phyloP scores from a whole-genome alignment of 257 asterid species.

The Nicotiana knightiana region DNA sequence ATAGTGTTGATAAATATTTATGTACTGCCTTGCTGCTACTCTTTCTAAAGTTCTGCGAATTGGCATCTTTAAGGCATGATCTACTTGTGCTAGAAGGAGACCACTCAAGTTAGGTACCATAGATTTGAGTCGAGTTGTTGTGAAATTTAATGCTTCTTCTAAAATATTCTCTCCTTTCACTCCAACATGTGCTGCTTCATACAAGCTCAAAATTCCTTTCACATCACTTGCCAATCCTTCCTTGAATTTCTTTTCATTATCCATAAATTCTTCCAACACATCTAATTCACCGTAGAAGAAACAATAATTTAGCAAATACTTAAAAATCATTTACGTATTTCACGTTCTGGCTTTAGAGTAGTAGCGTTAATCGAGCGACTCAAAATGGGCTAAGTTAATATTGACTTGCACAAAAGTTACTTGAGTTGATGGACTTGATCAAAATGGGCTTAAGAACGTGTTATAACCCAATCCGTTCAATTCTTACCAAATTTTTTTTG shows the following conservation, averaged over 20 bases:
- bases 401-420: too few relatives aligned
- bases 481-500: too few relatives aligned
- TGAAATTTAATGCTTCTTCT: background rate
- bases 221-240: background rate
- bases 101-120: background rate
- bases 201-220: slow-evolving; percentile 10
- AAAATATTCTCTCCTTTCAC: slow-evolving; percentile 6
- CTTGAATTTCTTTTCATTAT: background rate
- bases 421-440: too few relatives aligned
- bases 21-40: background rate
- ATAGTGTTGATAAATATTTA: background rate
- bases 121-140: background rate
- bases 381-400: too few relatives aligned
- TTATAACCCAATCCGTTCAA: too few relatives aligned
- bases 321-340: too few relatives aligned
- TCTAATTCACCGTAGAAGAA: background rate
- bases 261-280: background rate
- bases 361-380: too few relatives aligned
- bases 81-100: background rate
- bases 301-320: too few relatives aligned
- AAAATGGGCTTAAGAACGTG: too few relatives aligned
- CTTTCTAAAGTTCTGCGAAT: background rate
- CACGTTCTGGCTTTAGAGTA: background rate
- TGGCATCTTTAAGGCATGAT: slow-evolving; percentile 3
- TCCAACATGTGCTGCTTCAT: slow-evolving; percentile 13